These are phyloP conservation scores for Russula dissimulans DNA, from an alignment of 768 basidiomycete genomes.

Conservation along the genomic window DNA sequence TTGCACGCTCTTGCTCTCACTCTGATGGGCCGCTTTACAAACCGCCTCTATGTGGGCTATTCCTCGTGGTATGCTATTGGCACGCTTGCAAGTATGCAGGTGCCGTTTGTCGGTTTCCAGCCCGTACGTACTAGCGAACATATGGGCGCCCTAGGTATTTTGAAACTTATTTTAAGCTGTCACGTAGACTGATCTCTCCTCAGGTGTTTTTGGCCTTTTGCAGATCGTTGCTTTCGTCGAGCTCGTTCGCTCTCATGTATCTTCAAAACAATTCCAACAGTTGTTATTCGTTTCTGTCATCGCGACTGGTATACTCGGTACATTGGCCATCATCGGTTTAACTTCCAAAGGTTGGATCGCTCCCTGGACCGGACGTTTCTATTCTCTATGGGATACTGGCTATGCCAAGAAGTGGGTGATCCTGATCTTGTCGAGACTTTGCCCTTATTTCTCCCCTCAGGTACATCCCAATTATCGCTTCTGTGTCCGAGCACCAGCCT, in stretches of 20 bases:
- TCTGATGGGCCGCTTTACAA: constrained; percentile 92
- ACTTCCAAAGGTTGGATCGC: constrained; percentile 95
- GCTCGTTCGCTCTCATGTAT: constrained; percentile 80
- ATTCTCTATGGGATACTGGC: constrained; percentile 98
- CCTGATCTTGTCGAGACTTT: background rate
- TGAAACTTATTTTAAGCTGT: background rate
- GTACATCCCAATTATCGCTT: constrained; percentile 96
- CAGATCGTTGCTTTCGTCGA: constrained; percentile 94
- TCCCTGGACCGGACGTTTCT: constrained; percentile 99
- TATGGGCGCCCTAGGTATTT: constrained; percentile 90
- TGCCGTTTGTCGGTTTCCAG: constrained; percentile 98
- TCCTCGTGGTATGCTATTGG: constrained; percentile 98
- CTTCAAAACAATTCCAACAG: constrained; percentile 85
- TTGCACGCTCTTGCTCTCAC: constrained; percentile 90
- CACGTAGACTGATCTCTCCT: constrained; percentile 11
- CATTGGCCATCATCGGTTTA: constrained; percentile 62
- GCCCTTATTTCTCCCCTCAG: constrained; percentile 30
- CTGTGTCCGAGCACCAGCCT: constrained; percentile 98
- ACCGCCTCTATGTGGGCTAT: constrained; percentile 88
- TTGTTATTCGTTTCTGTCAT: constrained; percentile 66
- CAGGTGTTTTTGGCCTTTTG: constrained; percentile 90
- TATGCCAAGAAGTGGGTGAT: constrained; percentile 86
- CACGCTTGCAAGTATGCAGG: constrained; percentile 96
- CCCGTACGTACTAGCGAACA: constrained; percentile 97
- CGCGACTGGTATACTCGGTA: constrained; percentile 60